Evolutionary conservation across 2,329 filamentous ascomycete genomes (phyloP).

Genomic region (Parascedosporium putredinis): DNA sequence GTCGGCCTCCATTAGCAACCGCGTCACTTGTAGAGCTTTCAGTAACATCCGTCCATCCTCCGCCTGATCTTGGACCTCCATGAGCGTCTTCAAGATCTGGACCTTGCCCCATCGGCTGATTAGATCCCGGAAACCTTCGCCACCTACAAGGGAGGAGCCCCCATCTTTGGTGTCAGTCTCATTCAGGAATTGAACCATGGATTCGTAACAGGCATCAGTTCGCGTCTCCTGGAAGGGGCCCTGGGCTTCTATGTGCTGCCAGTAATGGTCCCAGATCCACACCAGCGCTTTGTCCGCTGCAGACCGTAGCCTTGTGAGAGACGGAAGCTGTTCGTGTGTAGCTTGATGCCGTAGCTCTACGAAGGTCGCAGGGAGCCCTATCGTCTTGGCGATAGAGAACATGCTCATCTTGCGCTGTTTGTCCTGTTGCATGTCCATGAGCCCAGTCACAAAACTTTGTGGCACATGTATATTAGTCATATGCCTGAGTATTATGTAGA

Average conservation of each 20-base stretch:
- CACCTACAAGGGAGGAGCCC: slow-evolving; percentile 16
- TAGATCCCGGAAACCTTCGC: slow-evolving; percentile 19
- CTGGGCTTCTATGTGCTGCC: slow-evolving; percentile 39
- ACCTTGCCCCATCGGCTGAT: slow-evolving; percentile 25
- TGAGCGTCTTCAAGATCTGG: slow-evolving; percentile 25
- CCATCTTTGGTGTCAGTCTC: slow-evolving; percentile 9
- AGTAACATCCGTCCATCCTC: slow-evolving; percentile 33
- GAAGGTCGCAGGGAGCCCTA: slow-evolving; percentile 65
- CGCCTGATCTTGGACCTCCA: slow-evolving; percentile 27
- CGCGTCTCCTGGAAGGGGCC: not conserved
- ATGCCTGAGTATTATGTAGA: too few species aligned
- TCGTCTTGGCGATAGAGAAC: slow-evolving; percentile 59
- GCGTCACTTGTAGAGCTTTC: slow-evolving; percentile 32
- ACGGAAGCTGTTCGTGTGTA: slow-evolving; percentile 79
- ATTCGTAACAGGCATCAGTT: slow-evolving; percentile 7
- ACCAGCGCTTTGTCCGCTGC: slow-evolving; percentile 60
- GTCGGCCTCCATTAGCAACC: slow-evolving; percentile 25
- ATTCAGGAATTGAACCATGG: not conserved
- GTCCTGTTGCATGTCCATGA: slow-evolving; percentile 64
- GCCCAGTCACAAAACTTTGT: slow-evolving; percentile 66
- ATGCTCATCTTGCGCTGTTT: slow-evolving; percentile 59
- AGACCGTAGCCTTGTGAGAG: slow-evolving; percentile 59
- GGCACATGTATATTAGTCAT: not conserved
- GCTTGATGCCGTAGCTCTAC: slow-evolving; percentile 85
- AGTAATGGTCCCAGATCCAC: slow-evolving; percentile 90